Evolutionary conservation across 2,329 filamentous ascomycete genomes (phyloP), one percentile per base, ranked within the genome.

Genomic region (Dothidotthia symphoricarpi): DNA sequence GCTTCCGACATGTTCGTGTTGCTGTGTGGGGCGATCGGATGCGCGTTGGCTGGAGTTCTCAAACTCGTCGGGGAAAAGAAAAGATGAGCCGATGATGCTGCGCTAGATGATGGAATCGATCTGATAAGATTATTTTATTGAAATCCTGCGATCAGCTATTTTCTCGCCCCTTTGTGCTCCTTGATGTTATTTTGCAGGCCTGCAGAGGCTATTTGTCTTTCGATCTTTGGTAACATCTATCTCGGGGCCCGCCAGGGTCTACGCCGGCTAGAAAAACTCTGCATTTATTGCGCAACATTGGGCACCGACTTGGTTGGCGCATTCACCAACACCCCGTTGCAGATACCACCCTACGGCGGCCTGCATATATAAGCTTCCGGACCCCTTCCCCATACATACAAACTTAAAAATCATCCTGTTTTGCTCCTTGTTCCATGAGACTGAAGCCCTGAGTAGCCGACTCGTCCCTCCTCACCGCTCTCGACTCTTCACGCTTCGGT

Each of bases 401-500:
- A 47, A 36, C 28, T 24, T 37, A 36, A 36, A 43, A 40, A 41
- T 35, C 7, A 28, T 34, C 38, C 34, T 27, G 12, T 24, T 24
- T 36, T 32, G 29, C 26, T 15, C 31, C 16, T 13, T 38, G 31
- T 36, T 41, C n/a, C 45, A 59, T 59, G 55, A 41, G 35, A 41
- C 41, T 30, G 27, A 39, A 41, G 25, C 32, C 49, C 28, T 46
- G 49, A 57, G 41, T 46, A 49, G 41, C 47, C 49, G 49, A 49
- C 47, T 42, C 49, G 40, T 22, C 56, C 47, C 55, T 55, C 53
- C 50, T 53, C 54, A 56, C 58, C 59, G 55, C 55, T 49, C 53
- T 47, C 46, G 45, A 53, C 59, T 56, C 51, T 52, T 43, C 36
- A 38, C 31, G 34, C 19, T 9, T 22, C 19, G 19, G 5, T 9